Evolutionary conservation across 305 asterid genomes (phyloP).

Genomic region (Rubia peregrina): DNA sequence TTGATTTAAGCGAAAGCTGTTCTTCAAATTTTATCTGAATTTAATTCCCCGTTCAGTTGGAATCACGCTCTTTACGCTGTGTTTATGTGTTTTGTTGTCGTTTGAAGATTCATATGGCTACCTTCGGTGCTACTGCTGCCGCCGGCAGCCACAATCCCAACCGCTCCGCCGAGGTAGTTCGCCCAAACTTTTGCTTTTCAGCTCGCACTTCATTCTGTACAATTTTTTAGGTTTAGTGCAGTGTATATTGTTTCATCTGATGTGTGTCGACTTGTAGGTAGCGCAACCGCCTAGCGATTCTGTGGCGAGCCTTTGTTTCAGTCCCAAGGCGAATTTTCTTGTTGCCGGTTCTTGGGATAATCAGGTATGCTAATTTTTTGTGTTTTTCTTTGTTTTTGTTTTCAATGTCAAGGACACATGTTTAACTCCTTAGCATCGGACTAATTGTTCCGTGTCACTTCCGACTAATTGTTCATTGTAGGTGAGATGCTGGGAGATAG

Average conservation of each 20-base stretch:
- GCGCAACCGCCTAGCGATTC: conserved; percentile 49
- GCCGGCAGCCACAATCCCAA: conserved; percentile 18
- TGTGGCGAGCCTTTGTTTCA: conserved; percentile 49
- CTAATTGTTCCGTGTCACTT: conserved; percentile 8
- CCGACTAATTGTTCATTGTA: conserved; percentile 13
- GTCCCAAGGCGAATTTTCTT: conserved; percentile 48
- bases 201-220: not conserved
- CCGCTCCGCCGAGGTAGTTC: conserved; percentile 21
- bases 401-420: not conserved
- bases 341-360: conserved; percentile 60
- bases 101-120: conserved; percentile 11
- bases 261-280: conserved; percentile 26
- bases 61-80: not conserved
- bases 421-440: not conserved
- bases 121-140: conserved; percentile 16
- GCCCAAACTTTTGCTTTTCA: not conserved
- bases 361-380: conserved; percentile 29
- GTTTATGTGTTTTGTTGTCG: not conserved
- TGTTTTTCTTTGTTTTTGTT: not conserved
- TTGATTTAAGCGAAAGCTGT: not conserved
- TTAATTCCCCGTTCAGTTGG: not conserved
- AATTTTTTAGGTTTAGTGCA: not conserved
- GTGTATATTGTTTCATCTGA: not conserved
- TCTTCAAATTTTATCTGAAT: not conserved
- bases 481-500: conserved; percentile 51